Percentiles rank a stretch among this genome's conserved stretches.
Conservation (phyloP, 192 early-diverging fungal genomes). For the Coemansia sp. region DNA sequence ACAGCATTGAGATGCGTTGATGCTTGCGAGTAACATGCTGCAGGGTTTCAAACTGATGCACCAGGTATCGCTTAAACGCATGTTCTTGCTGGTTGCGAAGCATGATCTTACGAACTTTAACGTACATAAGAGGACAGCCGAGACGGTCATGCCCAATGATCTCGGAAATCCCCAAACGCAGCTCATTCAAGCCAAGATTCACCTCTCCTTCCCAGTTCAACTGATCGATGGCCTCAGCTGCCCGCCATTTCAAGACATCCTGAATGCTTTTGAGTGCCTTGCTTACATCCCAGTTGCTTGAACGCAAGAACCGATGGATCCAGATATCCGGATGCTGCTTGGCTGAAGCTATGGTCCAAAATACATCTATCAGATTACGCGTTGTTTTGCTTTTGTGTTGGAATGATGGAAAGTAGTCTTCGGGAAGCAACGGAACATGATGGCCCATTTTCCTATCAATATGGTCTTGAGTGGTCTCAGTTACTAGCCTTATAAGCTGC, state of each 20-base stretch:
- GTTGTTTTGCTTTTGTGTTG: slow-evolving; percentile 22
- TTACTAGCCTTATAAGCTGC: slow-evolving; percentile 18
- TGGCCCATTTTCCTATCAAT: slow-evolving; percentile 19
- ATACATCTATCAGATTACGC: slow-evolving; percentile 26
- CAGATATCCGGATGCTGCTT: slow-evolving; percentile 45
- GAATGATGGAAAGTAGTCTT: slow-evolving; percentile 36
- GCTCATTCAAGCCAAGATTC: slow-evolving; percentile 21
- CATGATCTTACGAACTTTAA: slow-evolving; percentile 32
- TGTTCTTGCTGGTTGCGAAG: slow-evolving; percentile 29
- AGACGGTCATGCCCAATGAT: slow-evolving; percentile 34
- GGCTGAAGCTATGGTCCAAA: slow-evolving; percentile 24
- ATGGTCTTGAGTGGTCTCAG: slow-evolving; percentile 43
- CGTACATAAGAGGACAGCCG: slow-evolving; percentile 27
- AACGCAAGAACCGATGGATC: slow-evolving; percentile 31
- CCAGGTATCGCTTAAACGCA: slow-evolving; percentile 35
- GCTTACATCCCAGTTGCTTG: slow-evolving; percentile 33
- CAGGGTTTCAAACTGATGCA: slow-evolving; percentile 25
- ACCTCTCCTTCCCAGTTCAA: slow-evolving; percentile 37
- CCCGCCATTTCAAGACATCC: slow-evolving; percentile 31
- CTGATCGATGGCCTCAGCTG: slow-evolving; percentile 29
- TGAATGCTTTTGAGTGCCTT: slow-evolving; percentile 26
- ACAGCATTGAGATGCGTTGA: slow-evolving; percentile 28
- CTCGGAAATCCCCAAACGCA: slow-evolving; percentile 25
- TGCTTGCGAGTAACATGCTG: slow-evolving; percentile 27
- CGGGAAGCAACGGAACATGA: slow-evolving; percentile 29